Evolutionary conservation across 306 rosid genomes (phyloP), one percentile per base, ranked within the genome.

Genomic region (Gastrolobium bilobum): DNA sequence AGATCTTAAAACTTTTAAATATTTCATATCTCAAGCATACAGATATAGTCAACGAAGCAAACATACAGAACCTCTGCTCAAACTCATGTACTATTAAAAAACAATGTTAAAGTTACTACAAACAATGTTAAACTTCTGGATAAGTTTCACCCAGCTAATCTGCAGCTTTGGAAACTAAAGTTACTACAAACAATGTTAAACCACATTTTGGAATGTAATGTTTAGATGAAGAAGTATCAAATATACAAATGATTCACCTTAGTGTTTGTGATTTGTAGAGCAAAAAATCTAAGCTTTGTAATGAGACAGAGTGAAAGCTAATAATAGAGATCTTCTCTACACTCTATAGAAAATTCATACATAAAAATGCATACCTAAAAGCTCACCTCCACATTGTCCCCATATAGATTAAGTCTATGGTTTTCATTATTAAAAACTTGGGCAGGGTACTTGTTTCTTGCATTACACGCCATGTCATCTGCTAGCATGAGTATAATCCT

Each of bases 391-490:
- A 95, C 99, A 81, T 95, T 95, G 83, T 95, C 97, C 60, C 99
- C 99, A 73, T 95, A 95, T 75, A 95, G 80, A 73, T 95, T 95
- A 68, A 95, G 97, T 81, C 77, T 87, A 82, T 95, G 99, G 83
- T 95, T 95, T 86, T 95, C 96, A 76, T 95, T 95, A 75, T 95
- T 95, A 84, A 95, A 93, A 83, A 93, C 98, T 84, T 95, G 95
- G 46, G 98, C 97, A 77, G 99, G 97, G 80, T 91, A 91, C 81
- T 91, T 95, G 88, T 95, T 95, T 76, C 99, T 87, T 40, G 99
- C 83, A 93, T 95, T 95, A 76, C 99, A 95, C 10, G 99, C 99
- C 92, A 95, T 90, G 79, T 95, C 99, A 87, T 95, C 99, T 43
- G 98, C 99, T 73, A 92, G 84, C 99, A 95, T 93, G 10, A 95